A percentile compares a stretch with the other conserved stretches of the same genome.
phyloP scores from a whole-genome alignment of 768 basidiomycete genomes.

The Podaxis sp. region DNA sequence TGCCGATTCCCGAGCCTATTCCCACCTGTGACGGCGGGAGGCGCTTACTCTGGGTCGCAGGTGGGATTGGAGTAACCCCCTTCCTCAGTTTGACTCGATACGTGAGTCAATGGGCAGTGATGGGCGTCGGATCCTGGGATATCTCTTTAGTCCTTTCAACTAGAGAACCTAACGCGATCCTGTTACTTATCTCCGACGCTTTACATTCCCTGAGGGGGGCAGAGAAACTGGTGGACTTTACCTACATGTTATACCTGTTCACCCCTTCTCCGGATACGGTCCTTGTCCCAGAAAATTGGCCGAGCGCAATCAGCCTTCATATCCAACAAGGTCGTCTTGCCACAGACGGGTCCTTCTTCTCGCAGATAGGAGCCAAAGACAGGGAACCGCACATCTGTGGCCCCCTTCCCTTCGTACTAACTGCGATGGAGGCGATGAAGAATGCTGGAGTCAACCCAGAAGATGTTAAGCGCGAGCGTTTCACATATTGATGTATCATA shows the following conservation, averaged over 20 bases:
- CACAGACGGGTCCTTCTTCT: conserved; percentile 16
- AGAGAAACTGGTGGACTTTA: conserved; percentile 14
- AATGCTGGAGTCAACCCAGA: conserved; percentile 16
- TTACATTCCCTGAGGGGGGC: conserved; percentile 10
- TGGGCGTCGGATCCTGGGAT: conserved; percentile 26
- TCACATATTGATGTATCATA: conserved; percentile 10
- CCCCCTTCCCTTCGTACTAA: conserved; percentile 24
- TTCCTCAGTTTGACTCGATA: conserved; percentile 50
- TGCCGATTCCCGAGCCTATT: conserved; percentile 10
- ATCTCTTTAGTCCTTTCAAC: conserved; percentile 49
- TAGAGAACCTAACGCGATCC: conserved; percentile 50
- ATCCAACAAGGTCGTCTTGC: conserved; percentile 24
- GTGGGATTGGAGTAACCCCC: conserved; percentile 67
- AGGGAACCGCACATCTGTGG: conserved; percentile 49
- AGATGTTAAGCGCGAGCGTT: conserved; percentile 15
- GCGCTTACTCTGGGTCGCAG: conserved; percentile 54
- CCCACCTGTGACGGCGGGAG: conserved; percentile 16
- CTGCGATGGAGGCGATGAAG: conserved; percentile 13
- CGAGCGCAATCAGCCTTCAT: conserved; percentile 10
- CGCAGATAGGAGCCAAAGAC: conserved; percentile 18
- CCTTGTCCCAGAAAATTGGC: neutral
- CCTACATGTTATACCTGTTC: conserved; percentile 41
- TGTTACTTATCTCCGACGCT: conserved; percentile 39
- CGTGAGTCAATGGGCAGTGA: conserved; percentile 11
- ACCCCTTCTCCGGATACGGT: conserved; percentile 18